phyloP scores from a whole-genome alignment of 805 yeast genomes.

The Pichia paraexigua region DNA sequence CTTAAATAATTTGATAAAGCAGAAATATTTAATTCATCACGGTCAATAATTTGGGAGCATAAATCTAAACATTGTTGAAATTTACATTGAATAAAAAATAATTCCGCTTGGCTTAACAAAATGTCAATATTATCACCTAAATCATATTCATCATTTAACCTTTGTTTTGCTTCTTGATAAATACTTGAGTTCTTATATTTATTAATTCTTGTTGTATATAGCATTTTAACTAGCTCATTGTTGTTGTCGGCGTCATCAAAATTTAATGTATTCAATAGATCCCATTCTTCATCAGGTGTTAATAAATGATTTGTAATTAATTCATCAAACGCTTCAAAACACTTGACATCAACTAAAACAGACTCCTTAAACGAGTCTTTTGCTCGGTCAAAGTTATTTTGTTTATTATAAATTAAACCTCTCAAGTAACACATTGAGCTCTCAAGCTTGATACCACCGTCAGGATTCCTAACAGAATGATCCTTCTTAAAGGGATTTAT shows the following conservation, averaged over 20 bases:
- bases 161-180: slow-evolving; percentile 57
- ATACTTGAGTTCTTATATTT: slow-evolving; percentile 55
- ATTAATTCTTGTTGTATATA: slow-evolving; percentile 70
- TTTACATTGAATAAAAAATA: slow-evolving; percentile 64
- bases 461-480: slow-evolving; percentile 37
- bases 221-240: slow-evolving; percentile 65
- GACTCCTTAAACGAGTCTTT: slow-evolving; percentile 85
- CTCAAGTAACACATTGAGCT: slow-evolving; percentile 80
- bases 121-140: slow-evolving; percentile 66
- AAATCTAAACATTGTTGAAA: slow-evolving; percentile 67
- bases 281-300: slow-evolving; percentile 86
- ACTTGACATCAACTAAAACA: slow-evolving; percentile 76
- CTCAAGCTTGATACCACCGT: slow-evolving; percentile 82
- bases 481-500: slow-evolving; percentile 55
- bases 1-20: slow-evolving; percentile 74
- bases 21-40: slow-evolving; percentile 65
- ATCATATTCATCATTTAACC: slow-evolving; percentile 64
- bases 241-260: slow-evolving; percentile 73
- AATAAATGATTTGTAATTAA: slow-evolving; percentile 63
- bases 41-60: slow-evolving; percentile 52
- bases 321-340: slow-evolving; percentile 87
- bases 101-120: slow-evolving; percentile 58
- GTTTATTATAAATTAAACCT: slow-evolving; percentile 76
- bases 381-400: slow-evolving; percentile 78
- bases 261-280: slow-evolving; percentile 52